Conservation (phyloP, 2,329 filamentous ascomycete genomes). For the Myriosclerotinia curreyana region DNA sequence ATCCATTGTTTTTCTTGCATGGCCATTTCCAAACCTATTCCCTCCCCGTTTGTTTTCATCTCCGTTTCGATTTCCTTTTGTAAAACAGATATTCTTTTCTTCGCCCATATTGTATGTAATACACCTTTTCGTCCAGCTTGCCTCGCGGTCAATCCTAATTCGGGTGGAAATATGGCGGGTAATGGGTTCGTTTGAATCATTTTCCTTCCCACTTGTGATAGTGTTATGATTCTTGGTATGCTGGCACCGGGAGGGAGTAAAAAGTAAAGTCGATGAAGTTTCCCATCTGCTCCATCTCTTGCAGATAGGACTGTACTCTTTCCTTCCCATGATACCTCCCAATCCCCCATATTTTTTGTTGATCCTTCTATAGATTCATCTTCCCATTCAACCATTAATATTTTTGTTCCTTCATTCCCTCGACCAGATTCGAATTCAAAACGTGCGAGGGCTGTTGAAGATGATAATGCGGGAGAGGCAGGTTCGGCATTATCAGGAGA, state of each 20-base stretch:
- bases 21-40: constrained; percentile 80
- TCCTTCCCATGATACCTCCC: constrained; percentile 81
- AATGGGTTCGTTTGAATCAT: constrained; percentile 70
- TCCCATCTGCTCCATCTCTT: constrained; percentile 40
- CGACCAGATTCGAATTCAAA: constrained; percentile 81
- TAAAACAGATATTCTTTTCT: constrained; percentile 72
- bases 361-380: constrained; percentile 52
- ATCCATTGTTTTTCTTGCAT: constrained; percentile 84
- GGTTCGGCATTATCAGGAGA: constrained; percentile 32
- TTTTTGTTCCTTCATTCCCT: constrained; percentile 81
- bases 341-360: constrained; percentile 48
- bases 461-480: constrained; percentile 45
- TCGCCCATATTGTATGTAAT: constrained; percentile 82
- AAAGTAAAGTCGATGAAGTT: constrained; percentile 68
- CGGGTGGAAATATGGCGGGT: constrained; percentile 80
- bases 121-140: constrained; percentile 74
- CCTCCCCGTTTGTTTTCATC: constrained; percentile 70
- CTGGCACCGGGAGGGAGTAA: constrained; percentile 69
- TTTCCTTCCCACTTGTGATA: constrained; percentile 48
- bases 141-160: constrained; percentile 64
- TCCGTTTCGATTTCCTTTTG: constrained; percentile 75
- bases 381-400: constrained; percentile 92
- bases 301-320: constrained; percentile 67
- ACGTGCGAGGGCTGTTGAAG: constrained; percentile 65
- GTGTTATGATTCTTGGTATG: constrained; percentile 69